These are phyloP conservation scores for Scedosporium minutisporum DNA, from an alignment of 2,329 filamentous ascomycete genomes.

Conservation along the genomic window DNA sequence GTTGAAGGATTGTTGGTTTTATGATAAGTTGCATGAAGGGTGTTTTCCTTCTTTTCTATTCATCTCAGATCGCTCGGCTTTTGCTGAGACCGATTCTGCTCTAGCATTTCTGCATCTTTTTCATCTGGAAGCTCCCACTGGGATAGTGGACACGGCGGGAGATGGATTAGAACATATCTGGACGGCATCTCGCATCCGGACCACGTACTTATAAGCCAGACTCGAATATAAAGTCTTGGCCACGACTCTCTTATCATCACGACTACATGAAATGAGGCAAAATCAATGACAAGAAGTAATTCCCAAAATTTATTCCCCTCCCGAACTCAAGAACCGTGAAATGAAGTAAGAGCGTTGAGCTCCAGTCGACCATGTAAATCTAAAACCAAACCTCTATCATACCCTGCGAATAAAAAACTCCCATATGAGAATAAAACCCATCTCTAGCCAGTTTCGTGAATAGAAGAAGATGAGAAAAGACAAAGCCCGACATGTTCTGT, in stretches of 20 bases:
- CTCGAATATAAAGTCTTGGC: not conserved
- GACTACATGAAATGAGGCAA: not conserved
- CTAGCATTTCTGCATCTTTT: not conserved
- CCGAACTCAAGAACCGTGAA: not conserved
- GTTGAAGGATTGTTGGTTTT: constrained; percentile 7
- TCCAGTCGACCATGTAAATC: not conserved
- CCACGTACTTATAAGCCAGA: not conserved
- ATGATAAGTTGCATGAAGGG: not conserved
- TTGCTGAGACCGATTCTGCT: not conserved
- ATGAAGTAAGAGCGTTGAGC: not conserved
- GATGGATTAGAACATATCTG: not conserved
- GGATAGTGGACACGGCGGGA: not conserved
- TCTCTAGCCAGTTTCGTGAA: not conserved
- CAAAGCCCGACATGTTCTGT: no score
- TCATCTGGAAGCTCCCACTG: not conserved
- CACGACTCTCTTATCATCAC: not conserved
- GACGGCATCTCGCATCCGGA: not conserved
- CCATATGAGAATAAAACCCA: not conserved
- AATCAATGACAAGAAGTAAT: not conserved
- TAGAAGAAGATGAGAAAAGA: not conserved
- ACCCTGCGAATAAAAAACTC: not conserved
- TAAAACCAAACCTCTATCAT: not conserved
- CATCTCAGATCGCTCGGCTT: not conserved
- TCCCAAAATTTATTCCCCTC: not conserved
- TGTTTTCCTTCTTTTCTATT: constrained; percentile 5